These are phyloP conservation scores for Cutaneotrichosporon sp. DNA, from an alignment of 1,284 basidiomycete genomes.

Conservation along the genomic window DNA sequence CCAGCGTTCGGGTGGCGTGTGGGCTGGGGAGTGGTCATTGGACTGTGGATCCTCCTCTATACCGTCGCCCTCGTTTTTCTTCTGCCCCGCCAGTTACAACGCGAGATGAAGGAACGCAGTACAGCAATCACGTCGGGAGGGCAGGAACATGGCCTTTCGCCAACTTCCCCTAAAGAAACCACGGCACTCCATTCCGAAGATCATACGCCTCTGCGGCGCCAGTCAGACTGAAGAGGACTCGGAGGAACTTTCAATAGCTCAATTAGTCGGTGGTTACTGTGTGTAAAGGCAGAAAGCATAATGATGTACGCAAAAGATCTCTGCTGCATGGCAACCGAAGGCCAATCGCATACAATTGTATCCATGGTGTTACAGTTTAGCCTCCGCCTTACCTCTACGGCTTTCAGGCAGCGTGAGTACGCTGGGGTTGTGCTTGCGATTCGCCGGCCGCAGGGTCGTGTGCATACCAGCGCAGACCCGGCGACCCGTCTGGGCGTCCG, in stretches of 20 bases:
- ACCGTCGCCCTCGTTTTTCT: neutral
- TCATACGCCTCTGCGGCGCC: too few relatives aligned
- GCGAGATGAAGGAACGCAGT: neutral
- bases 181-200: too few relatives aligned
- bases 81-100: conserved; percentile 1
- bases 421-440: neutral
- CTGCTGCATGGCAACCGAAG: too few relatives aligned
- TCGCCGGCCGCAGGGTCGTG: neutral
- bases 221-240: too few relatives aligned
- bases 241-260: too few relatives aligned
- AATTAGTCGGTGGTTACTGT: too few relatives aligned
- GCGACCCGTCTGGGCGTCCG: conserved; percentile 1
- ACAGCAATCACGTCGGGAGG: neutral
- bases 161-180: too few relatives aligned
- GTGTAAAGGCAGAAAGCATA: too few relatives aligned
- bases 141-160: too few relatives aligned
- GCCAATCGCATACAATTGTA: too few relatives aligned
- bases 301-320: too few relatives aligned
- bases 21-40: conserved; percentile 13
- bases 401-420: neutral
- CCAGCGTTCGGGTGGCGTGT: neutral
- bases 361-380: neutral
- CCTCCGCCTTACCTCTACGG: neutral
- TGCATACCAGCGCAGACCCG: conserved; percentile 10
- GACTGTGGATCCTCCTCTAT: conserved; percentile 11